These are phyloP conservation scores for Cytidiella melzeri DNA, from an alignment of 768 basidiomycete genomes.

Conservation along the genomic window DNA sequence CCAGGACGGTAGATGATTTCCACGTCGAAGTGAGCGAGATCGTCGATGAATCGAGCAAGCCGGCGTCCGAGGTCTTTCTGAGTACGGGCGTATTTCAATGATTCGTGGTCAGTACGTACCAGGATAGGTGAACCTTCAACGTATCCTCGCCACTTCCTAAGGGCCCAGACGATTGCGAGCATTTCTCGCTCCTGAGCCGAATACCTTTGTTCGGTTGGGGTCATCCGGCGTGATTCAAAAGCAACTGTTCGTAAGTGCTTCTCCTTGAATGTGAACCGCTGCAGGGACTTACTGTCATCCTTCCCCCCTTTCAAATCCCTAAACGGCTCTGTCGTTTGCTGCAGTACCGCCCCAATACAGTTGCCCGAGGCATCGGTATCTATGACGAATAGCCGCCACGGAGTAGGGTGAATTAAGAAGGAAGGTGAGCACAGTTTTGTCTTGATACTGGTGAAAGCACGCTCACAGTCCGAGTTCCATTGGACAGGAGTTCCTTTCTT, in stretches of 20 bases:
- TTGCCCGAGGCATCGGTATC: not conserved
- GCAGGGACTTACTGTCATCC: no score
- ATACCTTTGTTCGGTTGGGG: not conserved
- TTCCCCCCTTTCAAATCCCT: slow-evolving; percentile 19
- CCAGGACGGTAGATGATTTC: slow-evolving; percentile 26
- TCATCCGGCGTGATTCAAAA: slow-evolving; percentile 20
- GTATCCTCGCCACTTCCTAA: not conserved
- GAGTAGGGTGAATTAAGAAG: not conserved
- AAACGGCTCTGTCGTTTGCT: slow-evolving; percentile 21
- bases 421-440: not conserved
- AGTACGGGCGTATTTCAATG: slow-evolving; percentile 31
- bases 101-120: slow-evolving; percentile 31
- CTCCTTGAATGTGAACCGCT: no score
- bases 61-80: slow-evolving; percentile 26
- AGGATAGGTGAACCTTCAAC: slow-evolving; percentile 10
- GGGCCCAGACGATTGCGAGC: slow-evolving; percentile 2
- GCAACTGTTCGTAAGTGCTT: not conserved
- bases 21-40: slow-evolving; percentile 21
- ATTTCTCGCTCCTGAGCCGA: slow-evolving; percentile 27
- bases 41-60: slow-evolving; percentile 32
- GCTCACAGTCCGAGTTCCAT: not conserved
- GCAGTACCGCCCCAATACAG: not conserved
- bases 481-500: slow-evolving; percentile 4
- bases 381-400: not conserved
- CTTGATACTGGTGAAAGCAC: not conserved